A percentile compares a stretch with the other conserved stretches of the same genome.
These are phyloP conservation scores for Mycosphaerella sp. DNA, from an alignment of 2,329 filamentous ascomycete species.

Conservation along the genomic window DNA sequence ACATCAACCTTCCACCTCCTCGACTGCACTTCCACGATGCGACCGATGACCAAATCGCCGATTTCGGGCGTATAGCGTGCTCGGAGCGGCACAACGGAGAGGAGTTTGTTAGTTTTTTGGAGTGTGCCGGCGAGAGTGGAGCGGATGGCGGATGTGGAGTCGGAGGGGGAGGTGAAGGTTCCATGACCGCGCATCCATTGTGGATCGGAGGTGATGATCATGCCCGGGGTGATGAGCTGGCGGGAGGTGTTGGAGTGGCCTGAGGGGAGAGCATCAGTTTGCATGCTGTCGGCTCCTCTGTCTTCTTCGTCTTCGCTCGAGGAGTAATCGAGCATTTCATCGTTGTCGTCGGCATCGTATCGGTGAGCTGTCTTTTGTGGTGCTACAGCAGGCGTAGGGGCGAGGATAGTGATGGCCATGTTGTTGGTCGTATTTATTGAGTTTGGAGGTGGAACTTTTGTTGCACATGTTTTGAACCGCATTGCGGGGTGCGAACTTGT, in stretches of 20 bases:
- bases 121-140: constrained; percentile 88
- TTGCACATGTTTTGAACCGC: neutral
- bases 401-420: constrained; percentile 57
- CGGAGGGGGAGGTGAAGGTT: constrained; percentile 61
- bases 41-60: constrained; percentile 87
- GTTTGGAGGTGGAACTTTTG: neutral
- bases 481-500: too few species aligned
- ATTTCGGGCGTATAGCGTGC: constrained; percentile 95
- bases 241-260: constrained; percentile 37
- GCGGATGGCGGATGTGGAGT: constrained; percentile 62
- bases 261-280: constrained; percentile 47
- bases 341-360: constrained; percentile 2
- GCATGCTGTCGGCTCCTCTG: constrained; percentile 32
- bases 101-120: constrained; percentile 91
- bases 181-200: constrained; percentile 99
- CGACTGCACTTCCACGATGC: constrained; percentile 91
- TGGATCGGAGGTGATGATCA: constrained; percentile 80
- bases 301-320: constrained; percentile 31
- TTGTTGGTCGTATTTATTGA: neutral
- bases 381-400: constrained; percentile 42
- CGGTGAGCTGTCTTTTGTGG: constrained; percentile 19
- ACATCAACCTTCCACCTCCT: constrained; percentile 94
- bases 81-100: constrained; percentile 82
- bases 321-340: constrained; percentile 31
- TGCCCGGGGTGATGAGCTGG: constrained; percentile 77